Percentiles rank a stretch among this genome's conserved stretches.
Conservation (phyloP, 106 monocot genomes). For the Agapanthus africanus region DNA sequence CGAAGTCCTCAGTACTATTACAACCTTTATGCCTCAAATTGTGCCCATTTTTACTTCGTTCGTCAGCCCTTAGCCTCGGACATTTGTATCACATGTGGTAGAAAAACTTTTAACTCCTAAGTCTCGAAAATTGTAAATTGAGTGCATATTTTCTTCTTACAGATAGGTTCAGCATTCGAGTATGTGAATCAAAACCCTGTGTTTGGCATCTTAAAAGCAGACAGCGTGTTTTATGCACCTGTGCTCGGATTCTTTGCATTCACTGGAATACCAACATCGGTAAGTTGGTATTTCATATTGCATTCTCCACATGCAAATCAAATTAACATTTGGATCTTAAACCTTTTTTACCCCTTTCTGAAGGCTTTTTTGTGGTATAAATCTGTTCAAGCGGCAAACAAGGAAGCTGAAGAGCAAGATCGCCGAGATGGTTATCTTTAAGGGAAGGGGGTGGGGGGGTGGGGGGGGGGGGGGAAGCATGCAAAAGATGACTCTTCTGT, state of each 20-base stretch:
- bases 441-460: too few relatives aligned
- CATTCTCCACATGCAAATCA: background rate
- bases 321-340: background rate
- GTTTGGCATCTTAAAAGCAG: conserved; percentile 68
- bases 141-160: background rate
- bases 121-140: background rate
- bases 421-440: conserved; percentile 61
- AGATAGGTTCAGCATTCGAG: conserved; percentile 89
- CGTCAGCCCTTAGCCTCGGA: too few relatives aligned
- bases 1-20: too few relatives aligned
- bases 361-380: conserved; percentile 90
- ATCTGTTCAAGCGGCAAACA: conserved; percentile 84
- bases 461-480: too few relatives aligned
- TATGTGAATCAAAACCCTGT: conserved; percentile 79
- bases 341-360: background rate
- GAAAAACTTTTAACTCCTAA: too few relatives aligned
- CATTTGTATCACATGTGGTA: too few relatives aligned
- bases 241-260: conserved; percentile 84
- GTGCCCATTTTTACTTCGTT: too few relatives aligned
- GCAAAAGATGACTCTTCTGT: background rate
- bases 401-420: conserved; percentile 88
- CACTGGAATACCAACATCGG: conserved; percentile 83
- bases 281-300: conserved; percentile 17
- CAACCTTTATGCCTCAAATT: too few relatives aligned
- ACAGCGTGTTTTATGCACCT: conserved; percentile 79